Conservation (phyloP, 179 eudicot species). For the Camellia oleifera region DNA sequence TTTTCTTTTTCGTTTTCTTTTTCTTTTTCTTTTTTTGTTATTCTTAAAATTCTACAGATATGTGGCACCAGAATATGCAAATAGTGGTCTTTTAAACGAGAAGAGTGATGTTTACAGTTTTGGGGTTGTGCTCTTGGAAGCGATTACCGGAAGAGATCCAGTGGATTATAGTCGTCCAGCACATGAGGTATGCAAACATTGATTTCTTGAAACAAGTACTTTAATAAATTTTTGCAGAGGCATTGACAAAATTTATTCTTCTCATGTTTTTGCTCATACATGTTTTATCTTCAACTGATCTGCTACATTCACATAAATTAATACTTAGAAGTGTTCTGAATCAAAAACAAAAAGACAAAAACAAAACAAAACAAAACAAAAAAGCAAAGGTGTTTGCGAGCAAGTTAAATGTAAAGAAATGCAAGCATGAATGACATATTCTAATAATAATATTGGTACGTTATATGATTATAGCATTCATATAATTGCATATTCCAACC, state of each 20-base stretch:
- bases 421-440: neutral
- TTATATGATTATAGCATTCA: neutral
- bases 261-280: neutral
- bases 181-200: constrained; percentile 45
- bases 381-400: neutral
- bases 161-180: constrained; percentile 46
- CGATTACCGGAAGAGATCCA: constrained; percentile 82
- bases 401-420: neutral
- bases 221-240: neutral
- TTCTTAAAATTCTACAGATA: constrained; percentile 37
- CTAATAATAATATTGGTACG: neutral
- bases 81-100: constrained; percentile 75
- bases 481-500: neutral
- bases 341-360: too few relatives aligned
- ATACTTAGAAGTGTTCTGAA: neutral
- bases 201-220: neutral
- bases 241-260: neutral
- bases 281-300: neutral
- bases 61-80: constrained; percentile 90
- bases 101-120: constrained; percentile 85
- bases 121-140: constrained; percentile 76
- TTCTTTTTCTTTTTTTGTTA: neutral
- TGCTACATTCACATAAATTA: neutral
- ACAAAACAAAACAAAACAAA: too few relatives aligned
- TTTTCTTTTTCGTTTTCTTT: neutral